Evolutionary conservation across 2,329 filamentous ascomycete species (phyloP), one percentile per base, ranked within the genome.

Genomic region (Cladosporium sp.): DNA sequence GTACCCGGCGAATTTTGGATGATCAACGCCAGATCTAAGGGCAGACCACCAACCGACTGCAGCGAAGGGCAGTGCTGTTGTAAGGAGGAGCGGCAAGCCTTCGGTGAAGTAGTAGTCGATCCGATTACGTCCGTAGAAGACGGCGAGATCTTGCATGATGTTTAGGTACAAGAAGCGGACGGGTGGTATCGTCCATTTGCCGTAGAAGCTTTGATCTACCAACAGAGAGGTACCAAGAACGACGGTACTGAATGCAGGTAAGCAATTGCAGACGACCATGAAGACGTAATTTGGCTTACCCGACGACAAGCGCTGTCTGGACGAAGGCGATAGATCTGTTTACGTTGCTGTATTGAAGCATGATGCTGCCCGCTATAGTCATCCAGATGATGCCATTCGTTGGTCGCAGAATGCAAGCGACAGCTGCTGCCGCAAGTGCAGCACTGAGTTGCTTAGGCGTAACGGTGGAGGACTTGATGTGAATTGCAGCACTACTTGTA

Each of bases 71-170:
- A 97, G 77, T 40, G 85, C 85, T 1, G 90, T 92, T 8, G 88
- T 96, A 32, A 94, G 86, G 4, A 97, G 83, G 0, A 97, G 81
- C 1, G 94, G 93, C 24, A 96, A 80, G 4, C 91, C 94, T 74
- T 99, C 92, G 0, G 89, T 88, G 28, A 96, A 74, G 72, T 97
- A 99, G 76, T 97, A 99, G 73, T 97, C 91, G 81, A 88, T 88
- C 61, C 90, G 85, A 73, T 96, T 97, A 48, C 79, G 83, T 20
- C 94, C 94, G 70, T 99, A 99, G 74, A 97, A 97, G 48, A 93
- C 84, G 24, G 94, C 91, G 5, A 99, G 80, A 7, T 89, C 89
- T 71, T 95, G 88, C 19, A 87, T 84, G 56, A 99, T 80, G 75
- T 99, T 99, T 79, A 97, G 93, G 69, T 93, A 84, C 58, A 97